Percentiles rank a stretch among this genome's conserved stretches.
Evolutionary conservation across 2,329 filamentous ascomycete species (phyloP).

Genomic region (Cercospora berteroae): DNA sequence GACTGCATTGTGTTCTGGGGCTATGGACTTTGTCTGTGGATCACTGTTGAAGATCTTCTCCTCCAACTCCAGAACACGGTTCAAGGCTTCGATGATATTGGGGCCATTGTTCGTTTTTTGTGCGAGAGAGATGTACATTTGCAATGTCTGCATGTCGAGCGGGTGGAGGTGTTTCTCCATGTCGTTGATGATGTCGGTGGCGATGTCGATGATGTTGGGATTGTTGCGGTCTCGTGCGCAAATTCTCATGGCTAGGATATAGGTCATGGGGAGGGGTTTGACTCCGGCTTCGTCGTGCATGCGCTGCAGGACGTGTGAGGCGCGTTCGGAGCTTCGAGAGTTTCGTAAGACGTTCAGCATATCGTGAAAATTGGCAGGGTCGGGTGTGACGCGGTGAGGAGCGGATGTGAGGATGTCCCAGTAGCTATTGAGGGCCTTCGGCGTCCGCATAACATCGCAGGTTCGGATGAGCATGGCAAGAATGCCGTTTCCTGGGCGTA

Average conservation of each 20-base stretch:
- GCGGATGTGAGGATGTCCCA: conserved; percentile 69
- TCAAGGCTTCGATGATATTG: conserved; percentile 31
- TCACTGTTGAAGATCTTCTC: conserved; percentile 10
- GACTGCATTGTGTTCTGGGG: conserved; percentile 15
- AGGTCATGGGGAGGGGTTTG: conserved; percentile 50
- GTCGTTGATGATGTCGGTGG: conserved; percentile 61
- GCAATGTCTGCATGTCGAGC: conserved; percentile 54
- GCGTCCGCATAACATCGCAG: conserved; percentile 59
- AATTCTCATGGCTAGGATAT: conserved; percentile 69
- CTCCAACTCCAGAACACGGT: conserved; percentile 28
- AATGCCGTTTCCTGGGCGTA: conserved; percentile 52
- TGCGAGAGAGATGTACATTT: conserved; percentile 58
- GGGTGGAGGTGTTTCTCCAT: conserved; percentile 53
- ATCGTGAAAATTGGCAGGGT: conserved; percentile 66
- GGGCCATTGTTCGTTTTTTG: conserved; percentile 42
- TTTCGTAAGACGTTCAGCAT: conserved; percentile 67
- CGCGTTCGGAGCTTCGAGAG: conserved; percentile 63
- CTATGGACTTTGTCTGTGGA: background rate
- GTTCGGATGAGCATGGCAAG: conserved; percentile 69
- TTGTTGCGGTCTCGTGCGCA: conserved; percentile 78
- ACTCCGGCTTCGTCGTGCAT: conserved; percentile 31
- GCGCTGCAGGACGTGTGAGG: conserved; percentile 57
- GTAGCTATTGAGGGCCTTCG: conserved; percentile 66
- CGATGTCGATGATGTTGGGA: conserved; percentile 63
- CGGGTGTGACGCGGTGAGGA: conserved; percentile 64